Base-by-base conservation (phyloP, 257 asterid genomes). In the Solanum clarkiae region DNA sequence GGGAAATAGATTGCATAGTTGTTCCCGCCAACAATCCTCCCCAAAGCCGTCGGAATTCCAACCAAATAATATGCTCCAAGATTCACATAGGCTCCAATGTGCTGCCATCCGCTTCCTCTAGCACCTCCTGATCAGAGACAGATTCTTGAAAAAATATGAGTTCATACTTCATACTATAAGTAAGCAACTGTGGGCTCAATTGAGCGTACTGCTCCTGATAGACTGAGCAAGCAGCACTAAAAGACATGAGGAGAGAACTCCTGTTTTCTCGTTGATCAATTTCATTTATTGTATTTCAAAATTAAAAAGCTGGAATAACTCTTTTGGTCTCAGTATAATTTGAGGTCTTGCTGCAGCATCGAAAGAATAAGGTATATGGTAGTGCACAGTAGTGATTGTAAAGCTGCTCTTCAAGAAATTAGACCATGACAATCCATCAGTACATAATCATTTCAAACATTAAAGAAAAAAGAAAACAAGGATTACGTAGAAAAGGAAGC, bases 91-190 rank as follows among this genome's bases (percentile, higher is more conserved):
- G 99, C 98, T 24, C 98, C 99, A 10, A 96, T 65, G 22, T 92
- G 96, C 87, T 96, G 97, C 97, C 97, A 96, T 65, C 99, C 99
- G 10, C 94, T 88, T 24, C 97, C 98, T 90, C 98, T 91, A 10
- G 98, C 98, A 18, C 93, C 93, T 13, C 98, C 97, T 69, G 15
- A 4, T 17, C 10, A 69, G 24, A 69, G 51, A 8, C 24, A 69
- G 24, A 69, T n/a, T n/a, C n/a, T n/a, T n/a, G n/a, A n/a, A n/a
- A n/a, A n/a, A n/a, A n/a, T n/a, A n/a, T n/a, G n/a, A n/a, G n/a
- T n/a, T n/a, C n/a, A n/a, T n/a, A n/a, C n/a, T n/a, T n/a, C n/a
- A n/a, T n/a, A n/a, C n/a, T n/a, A n/a, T n/a, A n/a, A n/a, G n/a
- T n/a, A n/a, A n/a, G n/a, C n/a, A n/a, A n/a, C 2, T 12, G 18